Base-by-base conservation (phyloP, 352 stramenopile genomes). In the Pythium phragmiticola region DNA sequence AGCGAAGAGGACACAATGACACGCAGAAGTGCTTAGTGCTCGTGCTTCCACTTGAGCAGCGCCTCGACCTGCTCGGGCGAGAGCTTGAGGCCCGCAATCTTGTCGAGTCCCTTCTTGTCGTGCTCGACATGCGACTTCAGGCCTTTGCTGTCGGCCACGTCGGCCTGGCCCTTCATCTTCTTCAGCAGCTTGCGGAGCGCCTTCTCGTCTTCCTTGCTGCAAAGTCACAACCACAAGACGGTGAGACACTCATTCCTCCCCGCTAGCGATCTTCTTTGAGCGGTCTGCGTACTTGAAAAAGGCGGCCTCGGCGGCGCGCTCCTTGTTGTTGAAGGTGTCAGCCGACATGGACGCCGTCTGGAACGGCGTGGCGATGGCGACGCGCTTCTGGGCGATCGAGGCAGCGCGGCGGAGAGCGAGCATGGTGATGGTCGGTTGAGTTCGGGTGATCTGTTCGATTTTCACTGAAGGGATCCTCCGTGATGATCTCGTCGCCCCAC, bases 31-130 rank as follows among this genome's bases (percentile, higher is more conserved):
- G 37, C 54, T 75, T 93, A 93, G 66, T 90, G 81, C 67, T 92
- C 73, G 80, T 94, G 85, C 80, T 95, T 95, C 86, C 86, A 95
- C 79, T 95, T 92, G 74, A 95, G 82, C 56, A 95, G 78, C 56
- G 81, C 84, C 26, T 83, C 74, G 51, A 90, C 66, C 74, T 92
- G 82, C 63, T 89, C 82, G n/a, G 79, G 54, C 50, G 67, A 77
- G 63, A 92, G 67, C 39, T 89, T 62, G 47, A 92, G 71, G 49
- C 84, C 86, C 13, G 57, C 23, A 54, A 95, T 87, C 50, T 77
- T 68, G 64, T 87, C 73, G 21, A 95, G 73, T 12, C 81, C 81
- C 67, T 88, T 78, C 71, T 80, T 86, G 72, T 95, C 86, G 74
- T 91, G 74, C 34, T 82, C 72, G 45, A 92, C 63, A 73, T 95